Base-by-base conservation (phyloP, 805 yeast species). In the Jamesozyma hellenica region DNA sequence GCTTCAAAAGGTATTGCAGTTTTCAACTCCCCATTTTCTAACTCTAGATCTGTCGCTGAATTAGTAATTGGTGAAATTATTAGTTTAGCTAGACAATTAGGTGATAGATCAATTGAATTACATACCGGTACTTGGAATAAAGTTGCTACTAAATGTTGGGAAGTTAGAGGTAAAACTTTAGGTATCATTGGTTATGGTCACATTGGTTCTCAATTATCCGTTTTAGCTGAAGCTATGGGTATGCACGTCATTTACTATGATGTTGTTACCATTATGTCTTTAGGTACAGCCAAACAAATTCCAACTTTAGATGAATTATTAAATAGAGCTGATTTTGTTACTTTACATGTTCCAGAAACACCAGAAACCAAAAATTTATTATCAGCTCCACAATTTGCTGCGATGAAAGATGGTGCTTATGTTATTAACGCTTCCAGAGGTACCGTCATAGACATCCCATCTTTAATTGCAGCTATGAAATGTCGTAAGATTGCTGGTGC, bases 151-250 rank as follows among this genome's bases (percentile, higher is more conserved):
- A 87, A 76, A 65, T 92, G 98, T 70, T 92, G 97, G 97, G 98
- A 92, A 69, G 88, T 92, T 52, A 83, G 98, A 70, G 98, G 98
- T 51, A 92, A 92, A 67, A 90, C 98, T 36, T 72, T 92, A 54
- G 98, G 98, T 46, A 92, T 92, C 56, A 73, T 92, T 30, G 98
- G 98, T 52, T 92, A 92, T 58, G 98, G 98, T 55, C 98, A 92
- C 65, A 92, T 92, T 68, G 98, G 98, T 54, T 70, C 97, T 36
- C 98, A 92, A 69, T 78, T 92, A 61, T 83, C 95, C 8, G 98
- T 92, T 10, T 70, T 92, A 53, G 97, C 98, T 37, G 98, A 92
- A 72, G 77, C 96, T 34, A 78, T 92, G 79, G 98, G 98, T 67
- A 81, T 92, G 95, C 83, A 82, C 52, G 96, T 92, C 39, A 68